Evolutionary conservation across 352 stramenopile genomes (phyloP), one percentile per base, ranked within the genome.

Genomic region (Globisporangium viniferum): DNA sequence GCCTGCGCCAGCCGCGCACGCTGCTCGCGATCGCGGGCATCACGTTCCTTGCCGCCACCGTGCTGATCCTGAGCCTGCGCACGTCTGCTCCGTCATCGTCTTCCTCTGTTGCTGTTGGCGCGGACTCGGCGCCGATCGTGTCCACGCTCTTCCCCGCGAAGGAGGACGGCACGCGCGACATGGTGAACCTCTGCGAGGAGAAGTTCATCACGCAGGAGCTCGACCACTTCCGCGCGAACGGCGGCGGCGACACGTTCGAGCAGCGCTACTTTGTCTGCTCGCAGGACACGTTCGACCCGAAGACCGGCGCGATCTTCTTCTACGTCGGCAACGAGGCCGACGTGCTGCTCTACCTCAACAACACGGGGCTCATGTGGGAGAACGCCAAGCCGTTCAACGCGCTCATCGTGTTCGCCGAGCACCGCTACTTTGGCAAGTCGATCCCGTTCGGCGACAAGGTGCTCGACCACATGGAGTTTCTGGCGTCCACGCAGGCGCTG

Each of bases 181-280:
- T 92, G 54, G 64, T 87, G 15, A 58, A 64, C 3, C 65, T 92
- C 27, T 94, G 86, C 69, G 74, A 92, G 36, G 84, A 94, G 69
- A 79, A 74, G 24, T 92, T 79, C 70, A 86, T 92, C 65, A 84
- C 76, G 35, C 86, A 94, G 79, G 79, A 76, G 62, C 80, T 94
- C 61, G 86, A 92, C 72, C 84, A 94, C 74, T 94, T 92, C 68
- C 74, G 82, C 61, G 74, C 80, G 22, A 58, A 58, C 53, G 73
- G 74, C 15, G 53, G 80, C 76, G 22, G 72, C 75, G 29, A 27
- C 53, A 94, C 73, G 9, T 97, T 90, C 73, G 67, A 89, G 69
- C 80, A 97, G 70, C 86, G 92, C 59, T 97, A 96, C 74, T 98
- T 97, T 70, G 77, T 97, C 31, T 97, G 90, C 70, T 58, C 53